Evolutionary conservation across 305 asterid genomes (phyloP), one percentile per base, ranked within the genome.

Genomic region (Fraxinus paxiana): DNA sequence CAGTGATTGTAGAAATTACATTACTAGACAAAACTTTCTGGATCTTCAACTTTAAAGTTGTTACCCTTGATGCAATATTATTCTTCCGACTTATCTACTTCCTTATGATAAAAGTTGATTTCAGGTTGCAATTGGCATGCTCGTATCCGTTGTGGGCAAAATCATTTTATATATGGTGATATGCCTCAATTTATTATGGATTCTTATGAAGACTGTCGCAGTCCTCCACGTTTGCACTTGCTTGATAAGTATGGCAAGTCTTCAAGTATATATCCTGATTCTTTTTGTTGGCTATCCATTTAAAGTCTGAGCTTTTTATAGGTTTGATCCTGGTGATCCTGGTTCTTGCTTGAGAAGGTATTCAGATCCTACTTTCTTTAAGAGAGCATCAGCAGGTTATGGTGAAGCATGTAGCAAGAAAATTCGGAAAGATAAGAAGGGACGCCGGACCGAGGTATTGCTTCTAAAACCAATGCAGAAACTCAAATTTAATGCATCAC

Each of bases 321-420:
- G 99, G 93, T 96, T 96, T 87, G 97, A 94, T 81, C 79, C 92
- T 46, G 95, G 92, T 77, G 98, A 97, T 77, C 91, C 93, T 82
- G 98, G 99, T 82, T 94, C 99, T 88, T 96, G 98, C 92, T 87
- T 96, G 85, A 94, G 88, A 87, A 88, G 97, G 87, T 96, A 96
- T 90, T 94, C 99, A 70, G 98, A 96, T 87, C 98, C 99, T 56
- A 87, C 97, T 77, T 90, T 89, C 86, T 94, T 92, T 82, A 94
- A 86, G 86, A 88, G 92, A 86, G 89, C 97, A 83, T 92, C 98
- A 77, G 83, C 83, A 84, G 90, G 91, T 70, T 86, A 86, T 80
- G 92, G 86, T 77, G 94, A 90, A 80, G 90, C 86, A 80, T 85
- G 81, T 79, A 72, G 80, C 67, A 90, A 88, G 77, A 95, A 87